phyloP scores from a whole-genome alignment of 176 grass and related monocot genomes.

The Oryza coarctata region DNA sequence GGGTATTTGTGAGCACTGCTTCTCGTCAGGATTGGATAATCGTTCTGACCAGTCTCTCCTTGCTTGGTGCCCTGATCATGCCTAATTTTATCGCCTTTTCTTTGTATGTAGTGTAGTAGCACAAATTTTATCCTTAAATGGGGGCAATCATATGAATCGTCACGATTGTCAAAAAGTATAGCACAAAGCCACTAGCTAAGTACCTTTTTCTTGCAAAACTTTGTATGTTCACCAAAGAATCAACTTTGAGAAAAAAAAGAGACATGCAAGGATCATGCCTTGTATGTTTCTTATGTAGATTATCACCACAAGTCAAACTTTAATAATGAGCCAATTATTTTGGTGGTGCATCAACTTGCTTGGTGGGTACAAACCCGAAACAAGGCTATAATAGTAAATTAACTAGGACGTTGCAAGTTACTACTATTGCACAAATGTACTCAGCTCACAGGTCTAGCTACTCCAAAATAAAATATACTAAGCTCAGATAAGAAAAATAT shows the following conservation, averaged over 20 bases:
- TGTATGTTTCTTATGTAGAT: neutral
- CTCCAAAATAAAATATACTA: too few species aligned
- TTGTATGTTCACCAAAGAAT: neutral
- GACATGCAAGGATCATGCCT: neutral
- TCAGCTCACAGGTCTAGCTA: too few species aligned
- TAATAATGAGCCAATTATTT: too few species aligned
- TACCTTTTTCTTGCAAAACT: neutral
- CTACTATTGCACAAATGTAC: neutral
- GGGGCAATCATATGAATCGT: neutral
- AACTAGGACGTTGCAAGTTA: neutral
- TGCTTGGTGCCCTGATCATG: neutral
- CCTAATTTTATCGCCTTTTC: neutral
- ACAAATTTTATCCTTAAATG: neutral
- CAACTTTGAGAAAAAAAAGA: neutral
- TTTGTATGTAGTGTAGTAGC: neutral
- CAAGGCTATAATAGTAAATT: neutral
- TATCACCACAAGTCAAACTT: neutral
- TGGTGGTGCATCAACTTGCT: too few species aligned
- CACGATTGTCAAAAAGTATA: neutral
- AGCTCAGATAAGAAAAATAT: too few species aligned
- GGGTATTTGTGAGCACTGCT: neutral
- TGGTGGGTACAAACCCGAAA: neutral
- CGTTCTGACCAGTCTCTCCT: neutral
- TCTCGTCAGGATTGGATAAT: conserved; percentile 32
- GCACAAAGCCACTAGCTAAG: neutral